Evolutionary conservation across 345 rosid genomes (phyloP).

Genomic region (Populus davidiana): DNA sequence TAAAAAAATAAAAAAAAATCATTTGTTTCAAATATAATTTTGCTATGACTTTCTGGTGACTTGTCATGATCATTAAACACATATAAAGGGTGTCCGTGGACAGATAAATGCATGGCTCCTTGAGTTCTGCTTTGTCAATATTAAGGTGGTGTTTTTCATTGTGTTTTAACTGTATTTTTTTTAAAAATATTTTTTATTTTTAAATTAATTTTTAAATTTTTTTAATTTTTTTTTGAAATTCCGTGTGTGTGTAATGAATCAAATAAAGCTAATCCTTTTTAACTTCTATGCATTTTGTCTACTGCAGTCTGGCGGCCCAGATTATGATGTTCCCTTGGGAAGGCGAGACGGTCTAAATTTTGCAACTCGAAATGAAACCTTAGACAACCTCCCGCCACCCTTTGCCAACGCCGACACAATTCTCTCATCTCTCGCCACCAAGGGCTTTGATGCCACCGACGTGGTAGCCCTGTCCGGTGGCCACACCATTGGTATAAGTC

Average conservation of each 20-base stretch:
- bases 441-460: conserved; percentile 58
- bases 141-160: no score
- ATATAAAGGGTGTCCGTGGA: no score
- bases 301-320: conserved; percentile 74
- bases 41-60: no score
- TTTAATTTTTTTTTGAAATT: no score
- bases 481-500: conserved; percentile 75
- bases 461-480: conserved; percentile 87
- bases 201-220: no score
- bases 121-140: no score
- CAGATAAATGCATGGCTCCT: no score
- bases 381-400: conserved; percentile 63
- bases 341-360: conserved; percentile 60
- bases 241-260: no score
- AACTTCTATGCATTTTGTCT: background rate
- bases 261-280: background rate
- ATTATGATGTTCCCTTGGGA: conserved; percentile 64
- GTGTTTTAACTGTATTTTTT: no score
- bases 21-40: no score
- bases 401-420: conserved; percentile 31
- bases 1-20: no score
- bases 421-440: conserved; percentile 41
- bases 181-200: no score
- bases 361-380: conserved; percentile 43
- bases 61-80: background rate